Conservation (phyloP, 352 stramenopile species). For the Albugo laibachii region DNA sequence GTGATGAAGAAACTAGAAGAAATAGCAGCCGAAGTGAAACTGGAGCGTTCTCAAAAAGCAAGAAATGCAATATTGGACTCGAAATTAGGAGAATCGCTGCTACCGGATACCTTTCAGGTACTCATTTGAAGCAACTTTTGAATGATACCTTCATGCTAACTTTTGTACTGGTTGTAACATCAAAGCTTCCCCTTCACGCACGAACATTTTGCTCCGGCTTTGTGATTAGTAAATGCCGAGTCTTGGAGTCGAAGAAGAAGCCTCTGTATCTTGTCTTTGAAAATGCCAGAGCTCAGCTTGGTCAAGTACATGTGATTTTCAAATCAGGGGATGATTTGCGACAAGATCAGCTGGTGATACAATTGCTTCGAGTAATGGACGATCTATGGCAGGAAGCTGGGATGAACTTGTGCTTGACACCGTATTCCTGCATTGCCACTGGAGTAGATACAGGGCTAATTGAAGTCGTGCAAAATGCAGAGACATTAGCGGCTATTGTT, state of each 20-base stretch:
- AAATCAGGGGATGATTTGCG: constrained; percentile 86
- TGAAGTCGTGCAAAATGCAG: constrained; percentile 71
- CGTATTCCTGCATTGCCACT: constrained; percentile 78
- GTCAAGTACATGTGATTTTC: constrained; percentile 69
- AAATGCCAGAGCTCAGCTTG: constrained; percentile 38
- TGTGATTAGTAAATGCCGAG: constrained; percentile 60
- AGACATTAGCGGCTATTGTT: constrained; percentile 79
- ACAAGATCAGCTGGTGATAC: constrained; percentile 86
- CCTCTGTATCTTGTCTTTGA: constrained; percentile 79
- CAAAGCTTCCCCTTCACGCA: constrained; percentile 62
- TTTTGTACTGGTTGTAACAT: not conserved
- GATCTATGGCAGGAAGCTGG: constrained; percentile 70
- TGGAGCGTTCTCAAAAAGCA: constrained; percentile 14
- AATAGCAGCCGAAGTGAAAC: constrained; percentile 47
- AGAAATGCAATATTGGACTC: constrained; percentile 33
- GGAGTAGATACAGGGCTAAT: constrained; percentile 78
- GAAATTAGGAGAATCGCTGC: constrained; percentile 21
- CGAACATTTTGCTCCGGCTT: constrained; percentile 61
- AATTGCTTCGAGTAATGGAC: constrained; percentile 84
- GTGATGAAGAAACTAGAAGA: constrained; percentile 82
- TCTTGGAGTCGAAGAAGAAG: constrained; percentile 89
- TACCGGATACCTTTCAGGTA: constrained; percentile 73
- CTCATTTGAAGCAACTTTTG: not conserved
- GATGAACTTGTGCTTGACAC: constrained; percentile 66
- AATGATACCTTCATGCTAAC: not conserved